Conservation (phyloP, 345 rosid genomes). For the thale cress (Arabidopsis thaliana) region DNA sequence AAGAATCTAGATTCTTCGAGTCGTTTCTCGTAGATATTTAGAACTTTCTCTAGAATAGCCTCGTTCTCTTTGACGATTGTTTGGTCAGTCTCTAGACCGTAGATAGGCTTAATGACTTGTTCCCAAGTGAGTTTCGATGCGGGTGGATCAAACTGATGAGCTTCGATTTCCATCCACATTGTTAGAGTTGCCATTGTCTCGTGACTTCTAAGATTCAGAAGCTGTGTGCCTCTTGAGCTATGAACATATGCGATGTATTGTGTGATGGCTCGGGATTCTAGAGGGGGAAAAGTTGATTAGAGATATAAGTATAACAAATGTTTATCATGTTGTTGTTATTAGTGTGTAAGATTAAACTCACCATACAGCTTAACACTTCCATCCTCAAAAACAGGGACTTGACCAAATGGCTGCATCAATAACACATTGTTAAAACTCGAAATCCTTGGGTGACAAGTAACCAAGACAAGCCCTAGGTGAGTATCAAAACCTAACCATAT, state of each 20-base stretch:
- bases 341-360: constrained; percentile 32
- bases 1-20: constrained; percentile 35
- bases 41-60: constrained; percentile 45
- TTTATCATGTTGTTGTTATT: neutral
- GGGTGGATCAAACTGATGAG: constrained; percentile 56
- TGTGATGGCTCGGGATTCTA: constrained; percentile 50
- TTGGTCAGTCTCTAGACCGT: constrained; percentile 39
- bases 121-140: constrained; percentile 47
- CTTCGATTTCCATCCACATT: constrained; percentile 60
- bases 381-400: constrained; percentile 47
- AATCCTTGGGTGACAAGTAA: neutral
- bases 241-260: constrained; percentile 46
- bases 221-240: constrained; percentile 43
- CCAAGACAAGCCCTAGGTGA: neutral
- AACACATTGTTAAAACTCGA: constrained; percentile 8
- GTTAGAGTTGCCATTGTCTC: constrained; percentile 39
- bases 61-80: constrained; percentile 38
- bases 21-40: constrained; percentile 64
- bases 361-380: constrained; percentile 70
- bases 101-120: constrained; percentile 37
- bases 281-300: neutral
- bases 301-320: neutral
- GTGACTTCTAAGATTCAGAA: constrained; percentile 36
- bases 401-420: constrained; percentile 55
- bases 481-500: neutral